phyloP scores from a whole-genome alignment of 176 grass and related monocot species.

The Olyra latifolia region DNA sequence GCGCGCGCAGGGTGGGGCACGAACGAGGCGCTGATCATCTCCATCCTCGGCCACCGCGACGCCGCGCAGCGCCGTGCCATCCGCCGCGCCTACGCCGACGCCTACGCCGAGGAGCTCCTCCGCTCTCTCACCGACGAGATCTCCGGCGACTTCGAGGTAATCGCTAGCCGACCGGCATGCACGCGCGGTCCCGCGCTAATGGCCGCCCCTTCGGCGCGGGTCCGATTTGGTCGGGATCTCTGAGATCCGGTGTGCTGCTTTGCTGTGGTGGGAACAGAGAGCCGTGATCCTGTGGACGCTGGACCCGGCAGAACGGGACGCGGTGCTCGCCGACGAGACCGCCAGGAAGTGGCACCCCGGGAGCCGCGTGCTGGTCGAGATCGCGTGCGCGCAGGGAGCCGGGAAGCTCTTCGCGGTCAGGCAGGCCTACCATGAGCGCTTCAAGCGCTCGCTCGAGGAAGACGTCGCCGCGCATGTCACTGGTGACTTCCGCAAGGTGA shows the following conservation, averaged over 20 bases:
- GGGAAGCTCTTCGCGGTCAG: conserved; percentile 60
- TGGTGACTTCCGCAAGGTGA: conserved; percentile 88
- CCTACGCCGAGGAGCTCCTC: conserved; percentile 83
- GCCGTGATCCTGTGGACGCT: conserved; percentile 85
- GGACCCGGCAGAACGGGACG: conserved; percentile 80
- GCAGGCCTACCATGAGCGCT: conserved; percentile 73
- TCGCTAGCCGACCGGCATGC: background rate
- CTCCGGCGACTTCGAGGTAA: conserved; percentile 92
- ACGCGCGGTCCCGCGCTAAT: background rate
- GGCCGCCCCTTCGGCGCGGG: background rate
- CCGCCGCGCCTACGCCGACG: conserved; percentile 63
- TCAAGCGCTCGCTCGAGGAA: conserved; percentile 93
- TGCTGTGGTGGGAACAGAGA: conserved; percentile 44
- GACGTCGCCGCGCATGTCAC: conserved; percentile 72
- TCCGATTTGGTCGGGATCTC: background rate
- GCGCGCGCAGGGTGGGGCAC: conserved; percentile 82
- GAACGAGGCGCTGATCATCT: conserved; percentile 85
- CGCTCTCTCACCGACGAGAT: conserved; percentile 81
- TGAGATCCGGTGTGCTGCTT: background rate
- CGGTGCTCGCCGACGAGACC: conserved; percentile 75
- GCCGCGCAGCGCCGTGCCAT: conserved; percentile 72
- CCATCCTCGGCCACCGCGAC: conserved; percentile 85
- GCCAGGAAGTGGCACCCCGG: conserved; percentile 69
- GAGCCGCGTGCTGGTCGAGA: conserved; percentile 81
- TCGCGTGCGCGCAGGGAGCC: conserved; percentile 62